These are phyloP conservation scores for Acanthochlamys bracteata DNA, from an alignment of 106 monocot genomes.

Conservation along the genomic window DNA sequence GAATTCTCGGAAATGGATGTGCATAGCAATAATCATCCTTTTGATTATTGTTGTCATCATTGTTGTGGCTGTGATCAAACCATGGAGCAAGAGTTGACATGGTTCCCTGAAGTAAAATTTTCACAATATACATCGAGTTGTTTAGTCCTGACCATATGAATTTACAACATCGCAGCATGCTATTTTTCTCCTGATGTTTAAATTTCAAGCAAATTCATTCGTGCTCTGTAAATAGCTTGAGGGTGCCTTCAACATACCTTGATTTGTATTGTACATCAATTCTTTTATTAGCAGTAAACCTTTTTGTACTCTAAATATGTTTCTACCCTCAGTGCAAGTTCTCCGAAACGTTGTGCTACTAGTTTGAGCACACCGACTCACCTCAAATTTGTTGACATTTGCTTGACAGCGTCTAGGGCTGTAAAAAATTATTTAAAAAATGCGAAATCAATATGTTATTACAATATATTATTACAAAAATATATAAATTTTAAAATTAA, in stretches of 20 bases:
- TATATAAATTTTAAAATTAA: too few species aligned
- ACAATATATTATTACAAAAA: too few species aligned
- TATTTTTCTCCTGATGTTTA: background rate
- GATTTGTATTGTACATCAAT: background rate
- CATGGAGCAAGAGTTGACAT: conserved; percentile 45
- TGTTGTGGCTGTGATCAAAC: conserved; percentile 63
- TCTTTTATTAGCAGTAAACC: background rate
- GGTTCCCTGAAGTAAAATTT: background rate
- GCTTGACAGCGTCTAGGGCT: too few species aligned
- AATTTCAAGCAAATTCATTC: background rate
- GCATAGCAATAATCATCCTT: conserved; percentile 84
- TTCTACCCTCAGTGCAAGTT: background rate
- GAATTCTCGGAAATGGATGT: conserved; percentile 93
- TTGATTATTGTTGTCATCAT: conserved; percentile 61
- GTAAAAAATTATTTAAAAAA: too few species aligned
- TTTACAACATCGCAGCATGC: background rate
- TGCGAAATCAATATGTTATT: too few species aligned
- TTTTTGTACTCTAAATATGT: background rate
- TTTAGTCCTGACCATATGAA: background rate
- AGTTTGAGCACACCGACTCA: too few species aligned
- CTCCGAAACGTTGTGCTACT: too few species aligned
- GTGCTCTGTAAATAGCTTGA: background rate
- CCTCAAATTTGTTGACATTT: too few species aligned
- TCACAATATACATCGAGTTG: background rate
- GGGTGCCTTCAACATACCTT: background rate